Evolutionary conservation across 2,329 filamentous ascomycete species (phyloP).

Genomic region (Reticulascus tulasneorum): DNA sequence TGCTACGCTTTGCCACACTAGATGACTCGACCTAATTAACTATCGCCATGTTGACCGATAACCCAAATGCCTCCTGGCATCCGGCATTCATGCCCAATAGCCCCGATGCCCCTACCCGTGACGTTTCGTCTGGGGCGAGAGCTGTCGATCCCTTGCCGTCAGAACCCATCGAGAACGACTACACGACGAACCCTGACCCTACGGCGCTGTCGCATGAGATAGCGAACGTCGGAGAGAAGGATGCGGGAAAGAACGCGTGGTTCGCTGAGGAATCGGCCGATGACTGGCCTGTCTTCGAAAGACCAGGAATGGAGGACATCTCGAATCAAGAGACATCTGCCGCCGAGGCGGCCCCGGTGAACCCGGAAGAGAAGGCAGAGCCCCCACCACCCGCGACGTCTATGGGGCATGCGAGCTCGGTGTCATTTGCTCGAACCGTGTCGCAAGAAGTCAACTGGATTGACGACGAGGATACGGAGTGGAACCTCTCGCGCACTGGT

Average conservation of each 20-base stretch:
- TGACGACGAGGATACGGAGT: constrained; percentile 56
- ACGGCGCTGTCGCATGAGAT: background rate
- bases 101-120: constrained; percentile 12
- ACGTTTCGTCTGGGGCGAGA: constrained; percentile 1
- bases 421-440: constrained; percentile 62
- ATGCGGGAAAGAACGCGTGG: background rate
- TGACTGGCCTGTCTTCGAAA: constrained; percentile 20
- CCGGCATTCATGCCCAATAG: constrained; percentile 35
- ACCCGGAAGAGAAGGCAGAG: constrained; percentile 4
- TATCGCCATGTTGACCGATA: constrained; percentile 33
- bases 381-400: constrained; percentile 3
- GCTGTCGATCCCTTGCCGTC: background rate
- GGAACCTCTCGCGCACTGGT: constrained; percentile 46
- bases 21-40: constrained; percentile 14
- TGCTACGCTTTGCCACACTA: constrained; percentile 5
- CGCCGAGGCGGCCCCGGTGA: background rate
- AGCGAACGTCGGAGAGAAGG: background rate
- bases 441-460: constrained; percentile 58
- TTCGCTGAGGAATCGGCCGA: constrained; percentile 9
- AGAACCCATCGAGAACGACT: background rate
- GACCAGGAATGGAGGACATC: background rate
- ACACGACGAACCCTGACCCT: constrained; percentile 2
- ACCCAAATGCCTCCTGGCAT: constrained; percentile 33
- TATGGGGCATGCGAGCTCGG: constrained; percentile 48
- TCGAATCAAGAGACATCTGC: constrained; percentile 1